Percentiles rank a stretch among this genome's conserved stretches.
Conservation (phyloP, 345 rosid species). For the Punica granatum region DNA sequence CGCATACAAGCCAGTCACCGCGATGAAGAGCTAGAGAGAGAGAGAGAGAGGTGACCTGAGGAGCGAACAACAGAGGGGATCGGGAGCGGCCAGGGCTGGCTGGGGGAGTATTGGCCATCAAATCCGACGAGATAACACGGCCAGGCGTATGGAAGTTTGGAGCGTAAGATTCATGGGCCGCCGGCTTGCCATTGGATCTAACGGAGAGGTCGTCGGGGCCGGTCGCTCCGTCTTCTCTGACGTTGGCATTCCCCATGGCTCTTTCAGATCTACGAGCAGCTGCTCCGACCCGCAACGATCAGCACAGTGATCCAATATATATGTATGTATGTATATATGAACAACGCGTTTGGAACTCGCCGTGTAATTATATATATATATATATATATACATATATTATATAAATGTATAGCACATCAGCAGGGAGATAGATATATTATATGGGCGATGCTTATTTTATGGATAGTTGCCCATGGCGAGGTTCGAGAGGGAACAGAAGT, state of each 20-base stretch:
- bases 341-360: not conserved
- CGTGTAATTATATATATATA: not conserved
- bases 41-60: constrained; percentile 46
- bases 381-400: constrained; percentile 1
- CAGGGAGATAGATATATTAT: too few relatives aligned
- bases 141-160: constrained; percentile 10
- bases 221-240: constrained; percentile 32
- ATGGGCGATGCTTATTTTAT: not conserved
- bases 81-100: constrained; percentile 45
- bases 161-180: constrained; percentile 17
- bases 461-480: not conserved
- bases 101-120: constrained; percentile 44
- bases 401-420: not conserved
- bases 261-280: constrained; percentile 12
- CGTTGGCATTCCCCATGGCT: constrained; percentile 80
- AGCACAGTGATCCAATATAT: not conserved
- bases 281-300: not conserved
- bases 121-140: constrained; percentile 37
- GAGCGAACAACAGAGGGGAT: constrained; percentile 59
- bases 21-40: not conserved
- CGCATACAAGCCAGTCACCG: not conserved
- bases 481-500: constrained; percentile 1
- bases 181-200: constrained; percentile 32
- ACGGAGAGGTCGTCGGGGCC: constrained; percentile 14
- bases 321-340: not conserved